Evolutionary conservation across 148 eudicot genomes (phyloP), one percentile per base, ranked within the genome.

Genomic region (Bassia scoparia): DNA sequence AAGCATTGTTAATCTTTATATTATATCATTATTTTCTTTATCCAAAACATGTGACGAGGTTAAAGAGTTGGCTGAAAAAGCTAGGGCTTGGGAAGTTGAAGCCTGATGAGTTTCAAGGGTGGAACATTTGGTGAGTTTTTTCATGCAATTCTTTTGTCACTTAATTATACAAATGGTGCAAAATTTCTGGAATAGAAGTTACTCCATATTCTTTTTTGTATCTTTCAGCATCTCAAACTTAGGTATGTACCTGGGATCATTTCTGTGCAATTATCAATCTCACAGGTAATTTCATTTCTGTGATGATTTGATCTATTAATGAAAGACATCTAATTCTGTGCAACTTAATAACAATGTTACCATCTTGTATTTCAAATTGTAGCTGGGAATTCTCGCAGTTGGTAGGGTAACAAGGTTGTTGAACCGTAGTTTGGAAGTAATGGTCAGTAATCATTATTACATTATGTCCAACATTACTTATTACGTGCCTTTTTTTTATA

Each of bases 261-360:
- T 95, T 95, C 84, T 95, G 97, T 79, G 97, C 98, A 62, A 91
- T 95, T 64, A 88, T 95, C 60, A 95, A 95, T 71, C 98, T 97
- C 98, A 20, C 98, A 91, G 98, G 98, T 90, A 72, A 26, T 54
- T 16, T 43, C 54, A 33, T 52, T 21, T 49, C 23, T n/a, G 17
- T 30, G 17, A 21, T 23, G 61, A 59, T 61, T 56, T 26, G 34
- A 37, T 41, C 26, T 48, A 66, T 26, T 34, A 37, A 33, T 35
- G 12, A 55, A 1, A 10, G 26, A 34, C 30, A 23, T 34, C 0
- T 27, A 20, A 2, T 23, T 5, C 23, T 48, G 7, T 21, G 34
- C 48, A 33, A 63, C 43, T 53, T 44, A 13, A 29, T 48, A 70
- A 14, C 62, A 6, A 46, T 33, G 46, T 55, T 46, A 23, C 46